A percentile compares a stretch with the other conserved stretches of the same genome.
These are phyloP conservation scores for Boletus pseudopeckii DNA, from an alignment of 768 basidiomycete species.

Conservation along the genomic window DNA sequence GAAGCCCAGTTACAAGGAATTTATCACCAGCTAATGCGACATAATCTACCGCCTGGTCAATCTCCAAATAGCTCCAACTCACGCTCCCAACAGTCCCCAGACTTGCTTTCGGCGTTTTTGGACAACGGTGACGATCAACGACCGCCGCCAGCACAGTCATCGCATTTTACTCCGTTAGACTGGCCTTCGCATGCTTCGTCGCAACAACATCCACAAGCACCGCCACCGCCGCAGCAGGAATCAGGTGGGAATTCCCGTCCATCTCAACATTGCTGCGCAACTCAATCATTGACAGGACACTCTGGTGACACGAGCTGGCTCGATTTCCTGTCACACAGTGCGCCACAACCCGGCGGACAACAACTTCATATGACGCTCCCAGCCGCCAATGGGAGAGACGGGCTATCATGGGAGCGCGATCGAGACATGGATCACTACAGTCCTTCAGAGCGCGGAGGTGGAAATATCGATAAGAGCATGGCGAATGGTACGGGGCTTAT, in stretches of 20 bases:
- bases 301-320: conserved; percentile 33
- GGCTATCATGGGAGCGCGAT: conserved; percentile 32
- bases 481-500: conserved; percentile 17
- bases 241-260: conserved; percentile 14
- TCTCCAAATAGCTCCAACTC: conserved; percentile 10
- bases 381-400: conserved; percentile 22
- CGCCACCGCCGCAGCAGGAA: conserved; percentile 24
- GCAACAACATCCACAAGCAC: conserved; percentile 20
- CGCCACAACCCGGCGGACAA: conserved; percentile 24
- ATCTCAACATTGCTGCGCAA: neutral
- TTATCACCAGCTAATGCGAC: conserved; percentile 31
- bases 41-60: conserved; percentile 23
- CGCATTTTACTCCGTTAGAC: conserved; percentile 29
- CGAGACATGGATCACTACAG: conserved; percentile 29
- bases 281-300: conserved; percentile 17
- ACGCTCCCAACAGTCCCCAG: conserved; percentile 26
- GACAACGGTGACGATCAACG: conserved; percentile 30
- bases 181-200: conserved; percentile 32
- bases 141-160: conserved; percentile 18
- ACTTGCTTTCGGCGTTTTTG: conserved; percentile 29
- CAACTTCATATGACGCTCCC: conserved; percentile 31
- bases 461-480: conserved; percentile 17
- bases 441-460: conserved; percentile 27
- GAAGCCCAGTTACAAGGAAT: conserved; percentile 31
- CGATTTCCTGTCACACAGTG: conserved; percentile 31